phyloP scores from a whole-genome alignment of 495 filamentous ascomycete species.

The Talaromyces thailandensis region DNA sequence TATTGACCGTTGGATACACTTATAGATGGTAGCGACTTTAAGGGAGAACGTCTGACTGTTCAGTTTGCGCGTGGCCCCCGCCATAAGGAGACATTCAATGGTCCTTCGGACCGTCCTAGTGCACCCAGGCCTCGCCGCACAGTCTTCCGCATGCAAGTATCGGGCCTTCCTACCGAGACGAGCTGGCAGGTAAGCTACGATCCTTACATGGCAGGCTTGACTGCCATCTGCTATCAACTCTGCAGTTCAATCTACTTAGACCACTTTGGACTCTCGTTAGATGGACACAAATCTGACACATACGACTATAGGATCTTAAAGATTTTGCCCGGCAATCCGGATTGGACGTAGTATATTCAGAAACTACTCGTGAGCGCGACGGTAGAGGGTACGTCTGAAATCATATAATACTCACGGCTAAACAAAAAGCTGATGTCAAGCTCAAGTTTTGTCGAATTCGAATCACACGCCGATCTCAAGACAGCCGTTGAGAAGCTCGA shows the following conservation, averaged over 20 bases:
- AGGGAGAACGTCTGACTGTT: conserved; percentile 91
- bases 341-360: conserved; percentile 95
- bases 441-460: conserved; percentile 91
- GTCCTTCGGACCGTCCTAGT: conserved; percentile 55
- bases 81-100: conserved; percentile 67
- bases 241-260: background rate
- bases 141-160: conserved; percentile 90
- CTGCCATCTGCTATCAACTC: conserved; percentile 11
- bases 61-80: conserved; percentile 95
- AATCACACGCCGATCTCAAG: conserved; percentile 82
- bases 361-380: conserved; percentile 87
- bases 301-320: conserved; percentile 78
- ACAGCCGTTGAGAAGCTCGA: conserved; percentile 91
- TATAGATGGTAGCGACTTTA: conserved; percentile 93
- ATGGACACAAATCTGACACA: conserved; percentile 2
- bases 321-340: conserved; percentile 97
- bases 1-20: conserved; percentile 12
- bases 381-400: conserved; percentile 72
- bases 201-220: conserved; percentile 30
- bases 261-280: conserved; percentile 1
- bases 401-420: conserved; percentile 9
- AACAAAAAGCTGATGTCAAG: conserved; percentile 10
- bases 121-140: conserved; percentile 91
- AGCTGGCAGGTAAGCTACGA: conserved; percentile 99
- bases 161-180: conserved; percentile 93